Evolutionary conservation across 148 eudicot genomes (phyloP).

Genomic region (Heliosperma pusillum): DNA sequence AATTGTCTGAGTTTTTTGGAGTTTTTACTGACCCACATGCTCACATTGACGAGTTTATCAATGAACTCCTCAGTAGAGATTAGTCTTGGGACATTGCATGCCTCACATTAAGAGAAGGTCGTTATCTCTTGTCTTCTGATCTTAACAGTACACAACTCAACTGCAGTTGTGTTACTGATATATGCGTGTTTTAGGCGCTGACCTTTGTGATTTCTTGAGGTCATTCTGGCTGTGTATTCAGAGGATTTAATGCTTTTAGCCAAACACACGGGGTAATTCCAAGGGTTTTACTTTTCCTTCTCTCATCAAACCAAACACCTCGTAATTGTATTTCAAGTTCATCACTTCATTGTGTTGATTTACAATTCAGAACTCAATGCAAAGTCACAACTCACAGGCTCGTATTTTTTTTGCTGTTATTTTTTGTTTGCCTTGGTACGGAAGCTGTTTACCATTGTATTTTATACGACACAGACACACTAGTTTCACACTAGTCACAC

Average conservation of each 20-base stretch:
- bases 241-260: neutral
- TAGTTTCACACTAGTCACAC: constrained; percentile 15
- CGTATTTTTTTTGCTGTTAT: neutral
- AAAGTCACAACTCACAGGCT: too few species aligned
- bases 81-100: too few species aligned
- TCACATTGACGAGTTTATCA: too few species aligned
- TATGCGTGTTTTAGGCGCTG: neutral
- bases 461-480: constrained; percentile 3
- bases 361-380: too few species aligned
- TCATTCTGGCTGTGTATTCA: neutral
- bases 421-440: constrained; percentile 21
- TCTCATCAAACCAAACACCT: neutral
- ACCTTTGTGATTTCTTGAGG: neutral
- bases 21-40: too few species aligned
- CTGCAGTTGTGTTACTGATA: too few species aligned
- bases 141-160: too few species aligned
- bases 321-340: neutral
- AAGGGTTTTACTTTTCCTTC: neutral
- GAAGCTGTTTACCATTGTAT: constrained; percentile 47
- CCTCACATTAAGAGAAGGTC: too few species aligned
- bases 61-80: too few species aligned
- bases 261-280: neutral
- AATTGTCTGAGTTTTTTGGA: neutral
- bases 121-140: too few species aligned
- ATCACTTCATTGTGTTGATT: neutral